phyloP scores from a whole-genome alignment of 768 basidiomycete species.

The Boletus rubescentipes region DNA sequence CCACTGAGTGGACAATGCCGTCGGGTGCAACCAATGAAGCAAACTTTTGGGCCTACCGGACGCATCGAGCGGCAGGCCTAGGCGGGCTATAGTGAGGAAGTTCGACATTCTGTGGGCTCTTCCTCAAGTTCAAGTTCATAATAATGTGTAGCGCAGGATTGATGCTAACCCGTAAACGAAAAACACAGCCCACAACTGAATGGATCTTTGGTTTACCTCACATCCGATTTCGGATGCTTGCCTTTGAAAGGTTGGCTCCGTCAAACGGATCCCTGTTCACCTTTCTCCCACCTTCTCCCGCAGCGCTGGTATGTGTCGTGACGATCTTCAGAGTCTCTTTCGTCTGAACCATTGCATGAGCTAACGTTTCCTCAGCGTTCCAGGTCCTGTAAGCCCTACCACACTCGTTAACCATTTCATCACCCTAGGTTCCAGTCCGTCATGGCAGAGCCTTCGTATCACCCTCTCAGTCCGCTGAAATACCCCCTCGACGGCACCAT shows the following conservation, averaged over 20 bases:
- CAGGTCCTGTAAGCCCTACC: not conserved
- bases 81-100: no score
- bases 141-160: no score
- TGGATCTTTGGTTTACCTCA: not conserved
- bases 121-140: no score
- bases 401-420: constrained; percentile 9
- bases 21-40: no score
- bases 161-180: no score
- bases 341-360: not conserved
- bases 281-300: not conserved
- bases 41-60: no score
- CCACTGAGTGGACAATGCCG: no score
- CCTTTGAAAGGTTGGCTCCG: no score
- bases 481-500: not conserved
- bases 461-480: constrained; percentile 16
- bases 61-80: no score
- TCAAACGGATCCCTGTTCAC: not conserved
- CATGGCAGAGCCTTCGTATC: constrained; percentile 22
- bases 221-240: not conserved
- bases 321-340: not conserved
- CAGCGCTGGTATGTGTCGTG: not conserved
- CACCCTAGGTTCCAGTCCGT: not conserved
- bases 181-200: no score
- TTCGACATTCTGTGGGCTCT: no score
- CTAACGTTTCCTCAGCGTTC: not conserved